Base-by-base conservation (phyloP, 345 rosid genomes). In the Populus pruinosa region DNA sequence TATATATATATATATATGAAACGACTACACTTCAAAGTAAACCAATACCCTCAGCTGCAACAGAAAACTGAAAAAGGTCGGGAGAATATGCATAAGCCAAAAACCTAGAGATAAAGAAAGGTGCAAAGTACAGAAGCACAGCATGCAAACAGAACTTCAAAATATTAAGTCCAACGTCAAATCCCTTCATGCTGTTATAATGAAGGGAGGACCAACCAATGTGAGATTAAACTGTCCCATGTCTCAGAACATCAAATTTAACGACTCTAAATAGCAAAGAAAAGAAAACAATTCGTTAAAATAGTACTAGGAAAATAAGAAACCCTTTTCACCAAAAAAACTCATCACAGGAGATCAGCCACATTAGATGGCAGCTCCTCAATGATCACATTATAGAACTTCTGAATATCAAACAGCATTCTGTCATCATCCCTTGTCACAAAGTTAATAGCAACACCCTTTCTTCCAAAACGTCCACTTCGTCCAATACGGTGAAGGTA, bases 401-500 rank as follows among this genome's bases (percentile, higher is more conserved):
- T 81, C 77, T 81, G 83, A 72, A 86, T 86, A 73, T 86, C 89
- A 33, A 61, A 82, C 73, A 86, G 79, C 89, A 86, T 86, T 75
- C 89, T 80, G 44, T 82, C 87, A 49, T 84, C 87, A 29, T 86
- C 89, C 49, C 8, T 74, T 4, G 86, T 84, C 77, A 84, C 85
- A 74, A 87, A 87, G 64, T 87, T 87, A 62, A 87, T 87, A 2
- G 89, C 87, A 56, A 87, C 89, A 78, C 89, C 89, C 65, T 87
- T 87, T 59, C 89, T 84, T 38, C 89, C 89, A 70, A 87, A 87
- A 56, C 89, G 84, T 21, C 89, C 89, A 64, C 89, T 79, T 56
- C 89, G 78, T 43, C 89, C 89, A 14, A 87, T 87, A 66, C 89
- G 89, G 69, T 87, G 89, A 55, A 87, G 89, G 79, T 87, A 87